A percentile compares a stretch with the other conserved stretches of the same genome.
phyloP scores from a whole-genome alignment of 2,329 filamentous ascomycete genomes.

The Alternaria metachromatica region DNA sequence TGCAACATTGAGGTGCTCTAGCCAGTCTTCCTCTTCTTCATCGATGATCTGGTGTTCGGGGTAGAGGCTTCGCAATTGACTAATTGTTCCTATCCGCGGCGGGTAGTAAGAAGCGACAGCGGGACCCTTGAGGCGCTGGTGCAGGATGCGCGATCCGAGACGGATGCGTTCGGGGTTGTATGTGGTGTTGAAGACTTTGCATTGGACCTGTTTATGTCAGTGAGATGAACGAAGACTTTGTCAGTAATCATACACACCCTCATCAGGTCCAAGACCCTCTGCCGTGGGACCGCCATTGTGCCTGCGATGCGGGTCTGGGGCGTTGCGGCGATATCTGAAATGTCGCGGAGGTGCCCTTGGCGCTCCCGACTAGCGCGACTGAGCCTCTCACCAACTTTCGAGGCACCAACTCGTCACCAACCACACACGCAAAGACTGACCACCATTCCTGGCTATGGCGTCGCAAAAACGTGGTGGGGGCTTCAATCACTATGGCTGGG shows the following conservation, averaged over 20 bases:
- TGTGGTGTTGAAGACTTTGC: slow-evolving; percentile 86
- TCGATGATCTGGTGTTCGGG: slow-evolving; percentile 73
- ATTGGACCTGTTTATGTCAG: slow-evolving; percentile 71
- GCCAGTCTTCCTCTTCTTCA: slow-evolving; percentile 78
- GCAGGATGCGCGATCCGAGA: slow-evolving; percentile 89
- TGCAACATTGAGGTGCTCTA: slow-evolving; percentile 67
- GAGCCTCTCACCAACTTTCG: not conserved
- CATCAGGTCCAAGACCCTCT: slow-evolving; percentile 71
- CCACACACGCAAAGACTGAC: not conserved
- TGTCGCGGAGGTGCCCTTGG: slow-evolving; percentile 20
- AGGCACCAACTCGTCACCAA: not conserved
- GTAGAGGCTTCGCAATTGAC: slow-evolving; percentile 75
- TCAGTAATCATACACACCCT: slow-evolving; percentile 63
- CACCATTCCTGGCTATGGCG: slow-evolving; percentile 18
- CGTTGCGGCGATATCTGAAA: slow-evolving; percentile 19
- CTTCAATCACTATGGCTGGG: slow-evolving; percentile 28
- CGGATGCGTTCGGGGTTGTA: slow-evolving; percentile 86
- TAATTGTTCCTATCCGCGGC: slow-evolving; percentile 71
- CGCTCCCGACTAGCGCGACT: slow-evolving; percentile 14
- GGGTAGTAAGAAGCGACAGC: slow-evolving; percentile 89
- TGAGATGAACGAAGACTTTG: not conserved
- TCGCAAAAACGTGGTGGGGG: slow-evolving; percentile 26
- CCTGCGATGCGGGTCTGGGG: slow-evolving; percentile 3
- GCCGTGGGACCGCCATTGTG: slow-evolving; percentile 59
- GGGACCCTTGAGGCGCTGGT: slow-evolving; percentile 86